Percentiles rank a stretch among this genome's conserved stretches.
Conservation (phyloP, 345 rosid genomes). For the Populus ilicifolia region DNA sequence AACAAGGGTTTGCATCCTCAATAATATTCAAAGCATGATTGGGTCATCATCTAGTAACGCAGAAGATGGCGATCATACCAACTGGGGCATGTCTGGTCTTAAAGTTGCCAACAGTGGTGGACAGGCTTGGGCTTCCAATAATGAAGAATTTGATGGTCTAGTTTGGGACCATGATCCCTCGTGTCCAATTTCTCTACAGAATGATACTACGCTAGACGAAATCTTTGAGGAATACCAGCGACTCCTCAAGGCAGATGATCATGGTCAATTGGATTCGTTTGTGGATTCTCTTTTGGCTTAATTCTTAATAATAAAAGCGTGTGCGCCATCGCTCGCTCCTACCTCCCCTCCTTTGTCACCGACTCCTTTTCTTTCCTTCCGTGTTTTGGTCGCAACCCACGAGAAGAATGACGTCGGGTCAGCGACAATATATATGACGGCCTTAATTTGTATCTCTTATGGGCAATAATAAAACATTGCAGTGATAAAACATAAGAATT, state of each 20-base stretch:
- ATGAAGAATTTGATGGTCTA: neutral
- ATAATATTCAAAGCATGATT: neutral
- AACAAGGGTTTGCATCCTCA: slow-evolving; percentile 17
- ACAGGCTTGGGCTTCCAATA: neutral
- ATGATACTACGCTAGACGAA: slow-evolving; percentile 8
- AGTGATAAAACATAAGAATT: no score
- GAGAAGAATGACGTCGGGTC: neutral
- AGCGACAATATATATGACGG: neutral
- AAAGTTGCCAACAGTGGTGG: neutral
- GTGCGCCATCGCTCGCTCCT: neutral
- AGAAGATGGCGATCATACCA: neutral
- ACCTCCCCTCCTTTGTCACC: neutral
- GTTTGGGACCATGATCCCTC: neutral
- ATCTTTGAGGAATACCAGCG: slow-evolving; percentile 20
- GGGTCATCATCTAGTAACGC: neutral
- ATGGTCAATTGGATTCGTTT: neutral
- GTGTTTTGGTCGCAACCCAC: neutral
- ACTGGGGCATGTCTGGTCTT: neutral
- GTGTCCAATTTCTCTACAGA: neutral
- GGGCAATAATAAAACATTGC: no score
- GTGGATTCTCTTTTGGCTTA: slow-evolving; percentile 3
- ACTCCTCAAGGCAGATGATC: slow-evolving; percentile 5
- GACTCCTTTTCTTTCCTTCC: neutral
- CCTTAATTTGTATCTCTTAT: neutral
- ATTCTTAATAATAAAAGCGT: neutral